These are phyloP conservation scores for Plasmodium vinckei DNA, from an alignment of 169 alveolate genomes.

Conservation along the genomic window DNA sequence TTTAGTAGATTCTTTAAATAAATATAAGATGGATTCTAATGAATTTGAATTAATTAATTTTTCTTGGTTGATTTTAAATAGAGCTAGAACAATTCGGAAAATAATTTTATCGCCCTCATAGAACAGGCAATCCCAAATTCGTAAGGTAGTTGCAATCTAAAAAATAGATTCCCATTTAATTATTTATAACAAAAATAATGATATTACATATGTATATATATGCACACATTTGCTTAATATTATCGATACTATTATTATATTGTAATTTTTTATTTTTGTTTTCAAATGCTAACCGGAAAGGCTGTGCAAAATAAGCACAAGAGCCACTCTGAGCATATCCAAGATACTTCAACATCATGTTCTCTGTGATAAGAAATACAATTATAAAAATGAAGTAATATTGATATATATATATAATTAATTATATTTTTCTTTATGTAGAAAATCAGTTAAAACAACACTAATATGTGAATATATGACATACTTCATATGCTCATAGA, in stretches of 20 bases:
- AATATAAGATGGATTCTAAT: constrained; percentile 78
- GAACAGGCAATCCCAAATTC: constrained; percentile 89
- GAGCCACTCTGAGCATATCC: constrained; percentile 90
- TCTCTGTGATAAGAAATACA: constrained; percentile 69
- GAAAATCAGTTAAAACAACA: neutral
- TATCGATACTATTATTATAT: neutral
- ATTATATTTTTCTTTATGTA: too few relatives aligned
- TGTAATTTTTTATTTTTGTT: neutral
- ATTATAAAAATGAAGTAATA: neutral
- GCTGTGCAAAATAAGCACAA: constrained; percentile 86
- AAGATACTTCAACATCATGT: constrained; percentile 85
- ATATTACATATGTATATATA: neutral
- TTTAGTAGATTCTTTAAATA: constrained; percentile 80
- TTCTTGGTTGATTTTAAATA: constrained; percentile 84
- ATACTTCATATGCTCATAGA: constrained; percentile 82
- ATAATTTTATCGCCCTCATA: constrained; percentile 90
- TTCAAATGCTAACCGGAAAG: constrained; percentile 80
- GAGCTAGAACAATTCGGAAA: constrained; percentile 86
- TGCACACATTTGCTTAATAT: too few relatives aligned
- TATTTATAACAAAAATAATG: neutral
- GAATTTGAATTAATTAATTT: constrained; percentile 73
- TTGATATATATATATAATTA: too few relatives aligned
- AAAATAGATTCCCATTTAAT: neutral
- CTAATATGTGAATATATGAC: constrained; percentile 5
- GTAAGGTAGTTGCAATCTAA: constrained; percentile 85